Base-by-base conservation (phyloP, 805 yeast species). In the Wickerhamiella galacta region DNA sequence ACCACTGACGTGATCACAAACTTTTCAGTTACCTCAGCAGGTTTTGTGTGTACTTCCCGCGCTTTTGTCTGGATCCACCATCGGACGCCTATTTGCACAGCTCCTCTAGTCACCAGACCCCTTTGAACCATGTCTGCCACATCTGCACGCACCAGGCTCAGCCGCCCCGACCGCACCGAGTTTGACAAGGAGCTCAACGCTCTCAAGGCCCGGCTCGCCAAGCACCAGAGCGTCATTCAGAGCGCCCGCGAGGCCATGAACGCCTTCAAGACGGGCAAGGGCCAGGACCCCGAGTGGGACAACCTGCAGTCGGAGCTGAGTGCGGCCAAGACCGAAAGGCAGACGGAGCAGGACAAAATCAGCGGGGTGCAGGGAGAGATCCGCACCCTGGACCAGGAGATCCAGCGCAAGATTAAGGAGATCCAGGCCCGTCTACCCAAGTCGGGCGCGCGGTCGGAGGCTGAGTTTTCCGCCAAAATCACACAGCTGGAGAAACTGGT, bases 341-440 rank as follows among this genome's bases (percentile, higher is more conserved):
- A 67, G 49, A 45, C 50, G 28, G 56, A 62, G 40, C 62, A 69
- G 53, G 59, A 54, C 40, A 45, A 56, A 25, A 51, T 57, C 54
- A 41, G 61, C 46, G 80, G 75, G 39, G 52, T 54, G 52, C 41
- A 61, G 45, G 79, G 74, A 38, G 80, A 76, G 57, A 70, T 87
- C 52, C 76, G 72, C 55, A 62, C 63, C 26, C 56, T 74, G 40
- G 95, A 90, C 47, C 59, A 66, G 35, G 62, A 62, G 36, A 60
- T 81, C 57, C 79, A 80, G 66, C 72, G 75, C 57, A 78, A 75
- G 61, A 68, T 74, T 46, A 58, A 61, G 41, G 93, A 83, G 46
- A 68, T 87, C 46, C 76, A 72, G 54, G 65, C 73, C 26, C 67
- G 72, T 51, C 71, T 76, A 37, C 66, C 81, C 38, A 80, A 77